Conservation (phyloP, 108 stramenopile genomes). For the Epithemia pelagica region DNA sequence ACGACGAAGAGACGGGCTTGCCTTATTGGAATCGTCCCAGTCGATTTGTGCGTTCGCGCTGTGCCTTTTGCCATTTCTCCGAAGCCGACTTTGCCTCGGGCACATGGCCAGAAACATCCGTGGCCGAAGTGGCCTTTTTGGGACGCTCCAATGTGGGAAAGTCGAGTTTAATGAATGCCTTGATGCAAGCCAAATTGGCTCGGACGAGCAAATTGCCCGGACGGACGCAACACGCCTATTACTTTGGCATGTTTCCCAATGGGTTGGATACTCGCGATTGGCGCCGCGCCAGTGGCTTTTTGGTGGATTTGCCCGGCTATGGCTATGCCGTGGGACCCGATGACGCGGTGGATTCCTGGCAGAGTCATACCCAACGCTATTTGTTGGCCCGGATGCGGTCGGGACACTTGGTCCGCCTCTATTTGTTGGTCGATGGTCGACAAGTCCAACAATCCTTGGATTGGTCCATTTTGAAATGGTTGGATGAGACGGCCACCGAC, state of each 20-base stretch:
- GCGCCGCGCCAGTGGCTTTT: slow-evolving; percentile 16
- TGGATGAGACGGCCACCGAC: slow-evolving; percentile 56
- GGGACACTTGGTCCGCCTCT: slow-evolving; percentile 46
- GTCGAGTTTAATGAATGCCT: slow-evolving; percentile 79
- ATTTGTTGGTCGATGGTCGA: slow-evolving; percentile 72
- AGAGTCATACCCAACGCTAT: slow-evolving; percentile 66
- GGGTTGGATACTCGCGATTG: background rate
- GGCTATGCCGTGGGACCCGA: slow-evolving; percentile 72
- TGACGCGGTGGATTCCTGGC: slow-evolving; percentile 63
- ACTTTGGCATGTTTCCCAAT: slow-evolving; percentile 57
- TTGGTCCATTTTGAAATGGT: slow-evolving; percentile 69
- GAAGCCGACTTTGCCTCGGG: slow-evolving; percentile 32
- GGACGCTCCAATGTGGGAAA: slow-evolving; percentile 96
- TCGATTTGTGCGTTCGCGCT: background rate
- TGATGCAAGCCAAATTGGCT: slow-evolving; percentile 67
- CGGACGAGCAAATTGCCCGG: slow-evolving; percentile 79
- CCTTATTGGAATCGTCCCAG: slow-evolving; percentile 40
- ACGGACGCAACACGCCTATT: slow-evolving; percentile 87
- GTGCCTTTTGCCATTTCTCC: background rate
- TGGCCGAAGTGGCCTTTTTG: slow-evolving; percentile 85
- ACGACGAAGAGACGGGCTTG: slow-evolving; percentile 21
- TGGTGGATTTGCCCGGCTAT: slow-evolving; percentile 80
- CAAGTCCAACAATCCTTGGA: slow-evolving; percentile 40
- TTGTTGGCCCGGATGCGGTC: slow-evolving; percentile 34
- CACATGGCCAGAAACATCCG: slow-evolving; percentile 41